phyloP scores from a whole-genome alignment of 805 yeast species.

The Saccharomyces eubayanus region DNA sequence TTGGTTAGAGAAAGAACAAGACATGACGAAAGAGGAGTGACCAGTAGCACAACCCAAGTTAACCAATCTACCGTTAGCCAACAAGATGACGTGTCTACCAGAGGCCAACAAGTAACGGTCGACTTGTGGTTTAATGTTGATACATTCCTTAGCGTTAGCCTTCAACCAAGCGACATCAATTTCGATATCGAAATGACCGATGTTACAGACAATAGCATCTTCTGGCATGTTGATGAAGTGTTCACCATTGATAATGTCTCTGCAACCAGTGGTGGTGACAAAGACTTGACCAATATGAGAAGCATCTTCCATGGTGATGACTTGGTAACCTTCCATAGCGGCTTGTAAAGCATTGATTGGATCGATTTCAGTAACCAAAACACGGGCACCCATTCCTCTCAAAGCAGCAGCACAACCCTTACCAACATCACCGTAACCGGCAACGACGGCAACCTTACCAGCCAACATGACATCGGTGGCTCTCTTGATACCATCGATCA shows the following conservation, averaged over 20 bases:
- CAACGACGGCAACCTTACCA: slow-evolving; percentile 97
- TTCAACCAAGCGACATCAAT: slow-evolving; percentile 98
- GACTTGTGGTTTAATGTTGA: slow-evolving; percentile 98
- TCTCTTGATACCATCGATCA: slow-evolving; percentile 97
- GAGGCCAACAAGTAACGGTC: slow-evolving; percentile 86
- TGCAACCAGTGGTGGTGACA: slow-evolving; percentile 98
- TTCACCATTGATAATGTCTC: slow-evolving; percentile 87
- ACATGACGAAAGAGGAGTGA: slow-evolving; percentile 98
- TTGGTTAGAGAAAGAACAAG: slow-evolving; percentile 99
- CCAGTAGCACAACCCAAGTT: slow-evolving; percentile 99
- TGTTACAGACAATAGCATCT: slow-evolving; percentile 99
- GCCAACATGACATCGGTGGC: slow-evolving; percentile 99
- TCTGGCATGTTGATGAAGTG: slow-evolving; percentile 94
- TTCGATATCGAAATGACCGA: slow-evolving; percentile 98
- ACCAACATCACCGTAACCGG: slow-evolving; percentile 99
- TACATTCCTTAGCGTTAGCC: slow-evolving; percentile 85
- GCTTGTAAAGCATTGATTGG: slow-evolving; percentile 99
- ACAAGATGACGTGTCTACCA: slow-evolving; percentile 90
- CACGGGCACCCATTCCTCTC: slow-evolving; percentile 99
- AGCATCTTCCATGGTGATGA: slow-evolving; percentile 89
- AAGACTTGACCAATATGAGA: slow-evolving; percentile 90
- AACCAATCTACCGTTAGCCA: slow-evolving; percentile 98
- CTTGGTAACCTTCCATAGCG: slow-evolving; percentile 98
- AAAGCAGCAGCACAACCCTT: slow-evolving; percentile 99
- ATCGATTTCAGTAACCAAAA: slow-evolving; percentile 92